A percentile compares a stretch with the other conserved stretches of the same genome.
Evolutionary conservation across 441 rosid genomes (phyloP).

Genomic region (Monsonia emarginata): DNA sequence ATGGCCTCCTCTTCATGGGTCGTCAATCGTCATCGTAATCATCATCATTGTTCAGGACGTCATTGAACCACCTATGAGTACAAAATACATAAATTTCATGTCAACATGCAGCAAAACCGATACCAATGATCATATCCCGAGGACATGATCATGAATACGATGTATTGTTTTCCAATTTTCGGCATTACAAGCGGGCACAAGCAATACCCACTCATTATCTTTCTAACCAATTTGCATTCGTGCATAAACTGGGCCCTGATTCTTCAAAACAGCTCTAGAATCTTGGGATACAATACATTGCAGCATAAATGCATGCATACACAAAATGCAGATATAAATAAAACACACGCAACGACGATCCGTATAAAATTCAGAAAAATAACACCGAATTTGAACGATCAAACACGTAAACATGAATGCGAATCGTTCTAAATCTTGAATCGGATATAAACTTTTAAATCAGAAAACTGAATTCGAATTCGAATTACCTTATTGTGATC

Average conservation of each 20-base stretch:
- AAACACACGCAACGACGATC: neutral
- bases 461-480: too few species aligned
- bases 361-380: neutral
- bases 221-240: neutral
- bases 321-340: neutral
- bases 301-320: neutral
- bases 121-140: neutral
- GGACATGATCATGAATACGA: neutral
- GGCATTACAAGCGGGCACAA: neutral
- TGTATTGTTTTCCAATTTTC: neutral
- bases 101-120: neutral
- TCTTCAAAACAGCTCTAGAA: neutral
- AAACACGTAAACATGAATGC: neutral
- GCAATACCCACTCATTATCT: too few species aligned
- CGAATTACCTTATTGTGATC: neutral
- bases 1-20: neutral
- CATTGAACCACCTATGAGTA: neutral
- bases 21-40: too few species aligned
- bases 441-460: neutral
- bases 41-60: neutral
- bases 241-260: neutral
- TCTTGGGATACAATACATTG: neutral
- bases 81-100: neutral
- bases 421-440: neutral
- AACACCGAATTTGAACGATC: neutral